Base-by-base conservation (phyloP, 1,284 basidiomycete species). In the Leccinum ponderosum region DNA sequence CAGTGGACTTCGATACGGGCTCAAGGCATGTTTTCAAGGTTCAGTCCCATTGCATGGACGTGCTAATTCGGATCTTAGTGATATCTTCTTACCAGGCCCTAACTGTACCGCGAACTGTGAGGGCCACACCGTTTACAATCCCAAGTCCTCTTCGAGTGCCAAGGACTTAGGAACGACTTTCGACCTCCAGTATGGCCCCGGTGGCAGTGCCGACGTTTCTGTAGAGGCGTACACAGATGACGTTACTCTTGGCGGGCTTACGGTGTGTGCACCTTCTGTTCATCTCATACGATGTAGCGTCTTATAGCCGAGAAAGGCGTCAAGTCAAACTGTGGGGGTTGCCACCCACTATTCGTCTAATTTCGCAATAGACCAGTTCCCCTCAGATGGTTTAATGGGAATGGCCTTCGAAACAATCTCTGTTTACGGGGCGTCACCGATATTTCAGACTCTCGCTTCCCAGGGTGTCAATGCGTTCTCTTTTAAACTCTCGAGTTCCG, bases 401-500 rank as follows among this genome's bases (percentile, higher is more conserved):
- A 53, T 69, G 62, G 68, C n/a, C 6, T 72, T 62, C 51, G 4
- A 56, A 54, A 55, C 56, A 0, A 8, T 67, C 29, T 72, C 71
- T 20, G 27, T 0, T 4, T 65, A 9, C n/a, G 12, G 22, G 4
- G 59, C 60, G 3, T 42, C 1, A 3, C 57, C 69, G 1, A 39
- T 70, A 37, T 63, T 72, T 53, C 44, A 72, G 42, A 72, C 3
- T 6, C 42, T 70, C 1, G 20, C 67, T 22, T 37, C 55, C 3
- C 37, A 80, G 53, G 63, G 64, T 22, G 65, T 59, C 67, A 37
- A 15, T 7, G 68, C 69, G 15, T 81, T 81, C 64, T 73, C 72
- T 4, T 78, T 83, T 66, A 76, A 78, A 56, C 73, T 83, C 42
- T 64, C 73, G 14, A 58, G 61, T 17, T 69, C 72, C 12, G 77